Evolutionary conservation across 2,329 filamentous ascomycete species (phyloP).

Genomic region (Magnaporthiopsis poae): DNA sequence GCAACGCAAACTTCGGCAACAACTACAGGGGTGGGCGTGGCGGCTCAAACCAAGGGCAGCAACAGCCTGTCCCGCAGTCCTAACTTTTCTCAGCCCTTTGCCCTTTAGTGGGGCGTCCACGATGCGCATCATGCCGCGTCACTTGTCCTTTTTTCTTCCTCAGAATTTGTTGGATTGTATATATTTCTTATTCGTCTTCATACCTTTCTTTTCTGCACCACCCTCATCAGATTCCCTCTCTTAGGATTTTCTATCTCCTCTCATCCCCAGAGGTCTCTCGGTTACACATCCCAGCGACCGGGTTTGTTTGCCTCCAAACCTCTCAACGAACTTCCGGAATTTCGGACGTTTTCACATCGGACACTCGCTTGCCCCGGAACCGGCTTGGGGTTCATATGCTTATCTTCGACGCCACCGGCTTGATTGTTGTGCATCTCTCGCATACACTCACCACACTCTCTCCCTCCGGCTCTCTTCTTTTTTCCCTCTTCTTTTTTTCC

Average conservation of each 20-base stretch:
- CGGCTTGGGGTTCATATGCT: not conserved
- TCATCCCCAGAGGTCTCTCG: not conserved
- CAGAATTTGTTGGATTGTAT: conserved; percentile 16
- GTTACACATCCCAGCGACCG: not conserved
- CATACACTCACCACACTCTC: not conserved
- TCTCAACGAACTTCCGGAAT: not conserved
- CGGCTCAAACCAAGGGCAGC: conserved; percentile 3
- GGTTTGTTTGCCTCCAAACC: not conserved
- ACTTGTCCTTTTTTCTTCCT: not conserved
- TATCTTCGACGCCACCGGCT: not conserved
- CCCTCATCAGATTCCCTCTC: not conserved
- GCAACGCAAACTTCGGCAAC: conserved; percentile 1
- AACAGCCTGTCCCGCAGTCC: conserved; percentile 4
- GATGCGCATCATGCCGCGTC: conserved; percentile 2
- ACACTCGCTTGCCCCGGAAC: not conserved
- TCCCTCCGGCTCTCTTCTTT: not conserved
- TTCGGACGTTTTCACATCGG: not conserved
- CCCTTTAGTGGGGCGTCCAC: conserved; percentile 1
- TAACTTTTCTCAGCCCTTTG: not conserved
- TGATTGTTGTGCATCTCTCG: not conserved
- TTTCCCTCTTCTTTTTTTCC: not conserved
- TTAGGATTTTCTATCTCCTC: conserved; percentile 1
- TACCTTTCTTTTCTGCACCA: not conserved
- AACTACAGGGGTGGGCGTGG: conserved; percentile 8
- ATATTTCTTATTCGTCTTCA: conserved; percentile 12